Base-by-base conservation (phyloP, 2,329 filamentous ascomycete genomes). In the Aschersonia sp. region DNA sequence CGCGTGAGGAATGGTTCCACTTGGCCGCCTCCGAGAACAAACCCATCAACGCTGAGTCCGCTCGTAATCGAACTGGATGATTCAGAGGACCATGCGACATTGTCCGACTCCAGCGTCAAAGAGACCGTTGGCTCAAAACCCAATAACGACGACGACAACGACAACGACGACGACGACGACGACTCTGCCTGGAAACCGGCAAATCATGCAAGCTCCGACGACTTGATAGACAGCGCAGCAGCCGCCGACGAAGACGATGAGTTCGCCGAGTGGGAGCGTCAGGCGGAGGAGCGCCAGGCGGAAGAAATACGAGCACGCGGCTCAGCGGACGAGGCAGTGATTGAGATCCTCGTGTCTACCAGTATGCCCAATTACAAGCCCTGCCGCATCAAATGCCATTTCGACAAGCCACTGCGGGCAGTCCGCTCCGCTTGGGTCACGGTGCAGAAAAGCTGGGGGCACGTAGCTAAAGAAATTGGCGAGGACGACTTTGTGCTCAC, bases 401-500 rank as follows among this genome's bases (percentile, higher is more conserved):
- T 86, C 51, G 77, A 76, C 35, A 84, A 86, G 57, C 70, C 75
- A 2, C 68, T 96, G 5, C 74, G 76, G 51, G 69, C 84, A 48
- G 77, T 89, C 5, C 76, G 82, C 42, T 61, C 77, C 40, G 77
- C 76, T 9, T 96, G 88, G 85, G 78, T 84, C 55, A 65, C 69
- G 9, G 72, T 73, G 47, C 82, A 89, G 58, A 62, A 61, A 1
- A 73, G 62, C 2, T 63, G 67, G 2, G 59, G 61, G 1, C 46
- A 62, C 5, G 35, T 55, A 7, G 56, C 72, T 5, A 53, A 62
- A 2, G 54, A 61, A 2, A 67, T 74, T 3, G 60, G 72, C 30
- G 64, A 71, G 2, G 65, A 73, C 4, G 67, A 70, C 1, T 68
- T 94, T 20, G 84, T 92, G 56, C 73, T 97, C 48, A 92, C 86